phyloP scores from a whole-genome alignment of 768 basidiomycete species.

The Mycena latifolia region DNA sequence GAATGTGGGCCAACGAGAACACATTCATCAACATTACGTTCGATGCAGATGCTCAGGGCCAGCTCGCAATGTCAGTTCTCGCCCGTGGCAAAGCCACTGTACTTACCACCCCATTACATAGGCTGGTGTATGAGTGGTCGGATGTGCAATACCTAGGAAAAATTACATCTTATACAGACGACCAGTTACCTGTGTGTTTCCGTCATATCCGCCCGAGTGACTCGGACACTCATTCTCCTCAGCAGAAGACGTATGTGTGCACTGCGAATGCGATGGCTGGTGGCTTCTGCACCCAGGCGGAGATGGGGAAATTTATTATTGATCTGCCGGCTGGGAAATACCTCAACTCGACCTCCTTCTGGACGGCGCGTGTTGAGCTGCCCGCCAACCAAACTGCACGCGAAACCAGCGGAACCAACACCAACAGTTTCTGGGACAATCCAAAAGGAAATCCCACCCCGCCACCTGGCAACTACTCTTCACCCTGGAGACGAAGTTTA shows the following conservation, averaged over 20 bases:
- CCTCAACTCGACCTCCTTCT: slow-evolving; percentile 85
- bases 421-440: slow-evolving; percentile 67
- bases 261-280: slow-evolving; percentile 82
- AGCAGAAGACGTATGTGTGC: slow-evolving; percentile 95
- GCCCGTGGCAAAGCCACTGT: neutral
- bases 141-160: slow-evolving; percentile 89
- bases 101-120: slow-evolving; percentile 10
- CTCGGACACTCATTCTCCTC: slow-evolving; percentile 25
- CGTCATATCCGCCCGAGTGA: neutral
- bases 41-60: slow-evolving; percentile 81
- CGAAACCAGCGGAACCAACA: slow-evolving; percentile 35
- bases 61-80: slow-evolving; percentile 74
- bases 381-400: slow-evolving; percentile 50
- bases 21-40: slow-evolving; percentile 93
- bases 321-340: slow-evolving; percentile 72
- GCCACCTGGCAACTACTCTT: slow-evolving; percentile 58
- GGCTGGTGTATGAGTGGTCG: slow-evolving; percentile 94
- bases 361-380: slow-evolving; percentile 84
- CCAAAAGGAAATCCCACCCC: slow-evolving; percentile 70
- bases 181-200: slow-evolving; percentile 73
- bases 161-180: slow-evolving; percentile 64
- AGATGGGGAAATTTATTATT: slow-evolving; percentile 91
- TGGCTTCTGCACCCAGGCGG: slow-evolving; percentile 72
- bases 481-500: slow-evolving; percentile 58
- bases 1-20: slow-evolving; percentile 88